phyloP scores from a whole-genome alignment of 139 green algal species.

The Asterochloris erici region DNA sequence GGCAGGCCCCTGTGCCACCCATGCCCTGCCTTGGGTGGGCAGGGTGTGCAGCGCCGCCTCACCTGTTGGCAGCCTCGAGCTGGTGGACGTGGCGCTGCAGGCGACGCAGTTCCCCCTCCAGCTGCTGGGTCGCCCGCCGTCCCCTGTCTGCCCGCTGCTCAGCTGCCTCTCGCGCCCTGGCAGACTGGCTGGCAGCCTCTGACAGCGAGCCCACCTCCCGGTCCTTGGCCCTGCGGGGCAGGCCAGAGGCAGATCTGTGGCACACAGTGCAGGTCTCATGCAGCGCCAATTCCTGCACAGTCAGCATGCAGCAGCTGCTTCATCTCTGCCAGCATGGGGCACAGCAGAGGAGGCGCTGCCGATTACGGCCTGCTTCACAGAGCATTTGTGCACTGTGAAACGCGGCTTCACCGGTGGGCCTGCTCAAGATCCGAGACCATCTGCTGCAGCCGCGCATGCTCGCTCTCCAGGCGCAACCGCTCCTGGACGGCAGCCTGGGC shows the following conservation, averaged over 20 bases:
- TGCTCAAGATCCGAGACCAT: slow-evolving; percentile 8
- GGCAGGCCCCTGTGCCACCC: too few relatives aligned
- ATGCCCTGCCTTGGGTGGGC: background rate
- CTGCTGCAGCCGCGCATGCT: slow-evolving; percentile 4
- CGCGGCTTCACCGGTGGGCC: background rate
- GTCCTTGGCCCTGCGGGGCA: background rate
- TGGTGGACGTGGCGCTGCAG: slow-evolving; percentile 7
- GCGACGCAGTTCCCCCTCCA: slow-evolving; percentile 5
- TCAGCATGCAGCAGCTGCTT: too few relatives aligned
- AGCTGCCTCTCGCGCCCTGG: background rate
- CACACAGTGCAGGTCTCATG: too few relatives aligned
- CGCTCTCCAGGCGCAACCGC: background rate
- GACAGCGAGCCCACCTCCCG: slow-evolving; percentile 4
- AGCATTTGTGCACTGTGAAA: too few relatives aligned
- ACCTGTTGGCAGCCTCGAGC: slow-evolving; percentile 2
- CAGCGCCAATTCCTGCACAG: too few relatives aligned
- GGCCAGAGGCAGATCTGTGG: too few relatives aligned
- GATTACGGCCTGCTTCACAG: too few relatives aligned
- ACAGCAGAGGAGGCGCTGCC: too few relatives aligned
- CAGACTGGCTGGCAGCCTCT: slow-evolving; percentile 7
- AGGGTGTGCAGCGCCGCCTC: too few relatives aligned
- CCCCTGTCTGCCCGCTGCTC: slow-evolving; percentile 1
- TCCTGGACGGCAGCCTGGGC: slow-evolving; percentile 3
- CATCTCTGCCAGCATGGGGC: too few relatives aligned
- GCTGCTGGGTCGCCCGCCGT: background rate